Percentiles rank a stretch among this genome's conserved stretches.
These are phyloP conservation scores for Candida khao-thaluensis DNA, from an alignment of 805 yeast genomes.

Conservation along the genomic window DNA sequence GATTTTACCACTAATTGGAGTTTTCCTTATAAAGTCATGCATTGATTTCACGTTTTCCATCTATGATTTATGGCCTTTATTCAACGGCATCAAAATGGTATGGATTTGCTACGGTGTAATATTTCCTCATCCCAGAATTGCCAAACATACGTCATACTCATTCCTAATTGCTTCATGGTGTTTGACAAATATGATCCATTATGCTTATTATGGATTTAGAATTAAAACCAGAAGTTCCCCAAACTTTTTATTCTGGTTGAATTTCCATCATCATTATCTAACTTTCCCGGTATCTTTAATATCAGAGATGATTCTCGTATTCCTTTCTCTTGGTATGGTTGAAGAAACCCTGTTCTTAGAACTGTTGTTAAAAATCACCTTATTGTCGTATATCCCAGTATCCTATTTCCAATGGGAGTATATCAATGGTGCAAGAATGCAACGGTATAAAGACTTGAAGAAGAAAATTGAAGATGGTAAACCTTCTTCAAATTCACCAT, in stretches of 20 bases:
- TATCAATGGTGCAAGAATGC: constrained; percentile 17
- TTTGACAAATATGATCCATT: constrained; percentile 31
- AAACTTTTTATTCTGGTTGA: constrained; percentile 33
- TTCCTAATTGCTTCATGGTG: constrained; percentile 39
- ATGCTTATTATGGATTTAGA: constrained; percentile 34
- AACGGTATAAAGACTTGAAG: constrained; percentile 11
- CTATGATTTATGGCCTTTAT: constrained; percentile 27
- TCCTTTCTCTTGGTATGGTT: constrained; percentile 36
- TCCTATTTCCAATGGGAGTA: constrained; percentile 36
- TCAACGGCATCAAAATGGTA: constrained; percentile 30
- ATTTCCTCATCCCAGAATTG: constrained; percentile 40
- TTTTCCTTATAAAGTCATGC: constrained; percentile 18
- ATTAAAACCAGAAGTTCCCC: constrained; percentile 38
- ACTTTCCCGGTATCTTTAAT: constrained; percentile 33
- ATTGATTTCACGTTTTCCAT: constrained; percentile 14
- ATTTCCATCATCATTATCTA: constrained; percentile 33
- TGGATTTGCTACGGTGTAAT: constrained; percentile 44
- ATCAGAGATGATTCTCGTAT: constrained; percentile 35
- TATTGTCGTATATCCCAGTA: constrained; percentile 36
- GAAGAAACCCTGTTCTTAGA: constrained; percentile 26
- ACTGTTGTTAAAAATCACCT: constrained; percentile 22
- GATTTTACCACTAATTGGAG: constrained; percentile 30
- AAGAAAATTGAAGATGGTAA: constrained; percentile 9
- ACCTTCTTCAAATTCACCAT: not conserved
- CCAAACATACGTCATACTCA: constrained; percentile 43